phyloP scores from a whole-genome alignment of 2,329 filamentous ascomycete species.

The Nannizziopsis arthrosporioides region DNA sequence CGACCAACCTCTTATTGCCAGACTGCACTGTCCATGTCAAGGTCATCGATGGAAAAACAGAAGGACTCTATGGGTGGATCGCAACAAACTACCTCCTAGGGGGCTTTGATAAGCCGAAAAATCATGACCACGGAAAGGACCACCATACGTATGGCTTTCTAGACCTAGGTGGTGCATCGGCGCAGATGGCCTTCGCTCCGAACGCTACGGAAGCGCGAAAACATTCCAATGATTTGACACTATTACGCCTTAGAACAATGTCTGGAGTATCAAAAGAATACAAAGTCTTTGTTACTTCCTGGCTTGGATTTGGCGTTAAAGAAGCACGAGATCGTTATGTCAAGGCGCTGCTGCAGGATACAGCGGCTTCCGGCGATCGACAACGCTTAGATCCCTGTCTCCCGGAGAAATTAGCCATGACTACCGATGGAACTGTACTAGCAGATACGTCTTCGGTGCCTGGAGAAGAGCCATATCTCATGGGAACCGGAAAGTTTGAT shows the following conservation, averaged over 20 bases:
- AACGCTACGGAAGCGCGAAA: conserved; percentile 82
- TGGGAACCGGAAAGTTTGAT: conserved; percentile 78
- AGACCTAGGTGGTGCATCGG: conserved; percentile 96
- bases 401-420: conserved; percentile 62
- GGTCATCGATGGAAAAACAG: conserved; percentile 89
- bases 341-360: conserved; percentile 58
- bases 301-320: conserved; percentile 95
- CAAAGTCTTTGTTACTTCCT: conserved; percentile 86
- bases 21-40: conserved; percentile 84
- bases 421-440: conserved; percentile 53
- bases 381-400: conserved; percentile 87
- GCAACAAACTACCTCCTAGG: conserved; percentile 91
- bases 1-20: conserved; percentile 73
- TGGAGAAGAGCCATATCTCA: conserved; percentile 45
- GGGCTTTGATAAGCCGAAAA: conserved; percentile 66
- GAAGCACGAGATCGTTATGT: conserved; percentile 79
- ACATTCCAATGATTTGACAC: conserved; percentile 77
- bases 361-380: conserved; percentile 43
- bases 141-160: conserved; percentile 96
- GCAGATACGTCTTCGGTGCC: conserved; percentile 29
- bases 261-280: conserved; percentile 70
- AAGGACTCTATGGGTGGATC: conserved; percentile 94
- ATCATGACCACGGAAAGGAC: conserved; percentile 68
- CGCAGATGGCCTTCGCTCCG: conserved; percentile 94
- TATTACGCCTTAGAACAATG: conserved; percentile 72